Evolutionary conservation across 345 rosid species (phyloP).

Genomic region (Orychophragmus violaceus): DNA sequence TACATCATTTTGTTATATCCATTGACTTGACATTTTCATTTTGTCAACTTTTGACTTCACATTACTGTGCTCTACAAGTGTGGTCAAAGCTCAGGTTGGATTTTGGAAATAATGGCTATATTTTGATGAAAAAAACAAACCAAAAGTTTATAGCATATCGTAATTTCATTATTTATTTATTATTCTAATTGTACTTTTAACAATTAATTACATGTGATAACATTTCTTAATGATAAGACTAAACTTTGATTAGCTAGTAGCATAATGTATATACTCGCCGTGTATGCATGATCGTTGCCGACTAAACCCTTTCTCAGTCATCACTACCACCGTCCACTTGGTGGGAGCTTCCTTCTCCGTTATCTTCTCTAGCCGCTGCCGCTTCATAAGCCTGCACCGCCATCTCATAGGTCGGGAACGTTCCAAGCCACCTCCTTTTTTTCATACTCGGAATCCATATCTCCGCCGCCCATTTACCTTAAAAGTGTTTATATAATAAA

Average conservation of each 20-base stretch:
- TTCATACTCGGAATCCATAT: slow-evolving; percentile 13
- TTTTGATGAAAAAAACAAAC: background rate
- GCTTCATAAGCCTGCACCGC: slow-evolving; percentile 5
- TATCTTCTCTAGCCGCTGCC: background rate
- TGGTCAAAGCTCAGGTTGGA: background rate
- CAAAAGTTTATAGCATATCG: no score
- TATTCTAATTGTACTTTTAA: no score
- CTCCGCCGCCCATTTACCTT: slow-evolving; percentile 25
- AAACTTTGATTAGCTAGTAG: no score
- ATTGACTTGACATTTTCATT: background rate
- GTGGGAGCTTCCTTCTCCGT: background rate
- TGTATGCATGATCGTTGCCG: no score
- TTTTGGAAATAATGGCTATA: background rate
- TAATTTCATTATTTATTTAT: no score
- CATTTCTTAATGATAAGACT: no score
- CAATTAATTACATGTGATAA: no score
- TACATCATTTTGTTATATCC: background rate
- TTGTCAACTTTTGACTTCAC: no score
- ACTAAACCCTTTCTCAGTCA: no score
- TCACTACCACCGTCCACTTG: no score
- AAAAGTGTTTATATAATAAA: background rate
- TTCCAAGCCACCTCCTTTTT: slow-evolving; percentile 14
- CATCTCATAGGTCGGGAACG: slow-evolving; percentile 1
- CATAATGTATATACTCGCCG: no score
- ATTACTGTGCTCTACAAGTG: background rate